Evolutionary conservation across 345 rosid species (phyloP), one percentile per base, ranked within the genome.

Genomic region (Kandelia obovata): DNA sequence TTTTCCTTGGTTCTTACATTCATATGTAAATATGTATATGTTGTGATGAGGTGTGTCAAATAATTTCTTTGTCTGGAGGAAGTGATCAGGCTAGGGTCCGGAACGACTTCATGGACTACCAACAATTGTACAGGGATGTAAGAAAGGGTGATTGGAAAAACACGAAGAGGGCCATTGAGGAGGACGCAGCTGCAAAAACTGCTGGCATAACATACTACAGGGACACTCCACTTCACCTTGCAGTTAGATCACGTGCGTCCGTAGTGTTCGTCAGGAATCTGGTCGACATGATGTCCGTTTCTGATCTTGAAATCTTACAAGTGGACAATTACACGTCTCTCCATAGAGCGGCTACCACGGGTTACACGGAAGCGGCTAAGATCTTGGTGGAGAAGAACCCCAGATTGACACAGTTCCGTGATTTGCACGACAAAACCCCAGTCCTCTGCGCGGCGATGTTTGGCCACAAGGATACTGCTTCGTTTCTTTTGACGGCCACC

Each of bases 41-140:
- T 34, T 6, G 8, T 34, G 37, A 1, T 7, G 15, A 37, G 46
- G 46, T 37, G 15, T 37, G 37, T 28, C 3, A 5, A 34, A 6
- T 34, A 34, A 34, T 34, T 6, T 34, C 37, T 34, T 34, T 34
- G 37, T 4, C 3, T 65, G 96, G 6, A n/a, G 56, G 2, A 7
- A 0, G 4, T 21, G 23, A 5, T 6, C 53, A 49, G 7, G 56
- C 0, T 1, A 1, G 1, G 23, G 7, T 20, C 2, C 5, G 0
- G 23, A 52, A 20, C 23, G 23, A 52, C 56, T 19, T n/a, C 57
- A 6, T 53, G 0, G 0, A 19, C 25, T n/a, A 53, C 21, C 20
- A 6, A 8, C 57, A 25, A 53, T 21, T 53, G 57, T 1, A 20
- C 57, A n/a, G 8, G 25, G 10, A 53, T n/a, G 57, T 20, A 17